Evolutionary conservation across 2,329 filamentous ascomycete species (phyloP).

Genomic region (Epichloe scottii): DNA sequence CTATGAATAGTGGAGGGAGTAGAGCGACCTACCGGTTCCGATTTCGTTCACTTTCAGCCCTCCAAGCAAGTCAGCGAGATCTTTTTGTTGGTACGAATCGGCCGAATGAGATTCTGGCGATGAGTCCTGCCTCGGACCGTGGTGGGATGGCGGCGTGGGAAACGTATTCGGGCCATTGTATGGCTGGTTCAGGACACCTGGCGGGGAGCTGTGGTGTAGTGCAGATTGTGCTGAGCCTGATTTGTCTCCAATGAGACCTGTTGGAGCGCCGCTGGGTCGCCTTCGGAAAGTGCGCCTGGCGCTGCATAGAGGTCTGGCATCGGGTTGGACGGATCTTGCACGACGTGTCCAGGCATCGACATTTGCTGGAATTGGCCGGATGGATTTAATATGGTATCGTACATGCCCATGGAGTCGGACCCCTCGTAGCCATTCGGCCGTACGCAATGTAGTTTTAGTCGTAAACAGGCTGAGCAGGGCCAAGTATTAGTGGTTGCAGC

Average conservation of each 20-base stretch:
- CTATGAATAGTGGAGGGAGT: neutral
- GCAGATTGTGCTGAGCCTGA: conserved; percentile 33
- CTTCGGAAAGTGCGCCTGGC: conserved; percentile 35
- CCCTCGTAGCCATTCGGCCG: conserved; percentile 66
- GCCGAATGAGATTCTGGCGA: conserved; percentile 41
- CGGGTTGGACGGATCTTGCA: conserved; percentile 26
- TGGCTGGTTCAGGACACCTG: conserved; percentile 37
- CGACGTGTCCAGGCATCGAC: conserved; percentile 34
- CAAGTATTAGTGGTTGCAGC: conserved; percentile 93
- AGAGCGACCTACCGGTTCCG: conserved; percentile 56
- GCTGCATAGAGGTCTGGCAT: conserved; percentile 33
- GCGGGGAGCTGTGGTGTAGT: conserved; percentile 41
- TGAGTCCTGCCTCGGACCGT: conserved; percentile 18
- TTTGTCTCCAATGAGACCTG: conserved; percentile 34
- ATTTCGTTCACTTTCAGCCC: conserved; percentile 78
- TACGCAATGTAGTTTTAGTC: conserved; percentile 85
- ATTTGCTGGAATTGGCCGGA: conserved; percentile 34
- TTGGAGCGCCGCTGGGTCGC: conserved; percentile 31
- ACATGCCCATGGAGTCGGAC: conserved; percentile 23
- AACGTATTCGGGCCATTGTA: conserved; percentile 39
- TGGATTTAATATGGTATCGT: conserved; percentile 19
- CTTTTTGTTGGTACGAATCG: conserved; percentile 55
- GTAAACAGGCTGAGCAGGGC: conserved; percentile 89
- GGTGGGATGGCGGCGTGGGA: conserved; percentile 35
- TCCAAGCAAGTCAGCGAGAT: conserved; percentile 70